Evolutionary conservation across 2,329 filamentous ascomycete genomes (phyloP).

Genomic region (Xenosphaeropsis pyriputrescens): DNA sequence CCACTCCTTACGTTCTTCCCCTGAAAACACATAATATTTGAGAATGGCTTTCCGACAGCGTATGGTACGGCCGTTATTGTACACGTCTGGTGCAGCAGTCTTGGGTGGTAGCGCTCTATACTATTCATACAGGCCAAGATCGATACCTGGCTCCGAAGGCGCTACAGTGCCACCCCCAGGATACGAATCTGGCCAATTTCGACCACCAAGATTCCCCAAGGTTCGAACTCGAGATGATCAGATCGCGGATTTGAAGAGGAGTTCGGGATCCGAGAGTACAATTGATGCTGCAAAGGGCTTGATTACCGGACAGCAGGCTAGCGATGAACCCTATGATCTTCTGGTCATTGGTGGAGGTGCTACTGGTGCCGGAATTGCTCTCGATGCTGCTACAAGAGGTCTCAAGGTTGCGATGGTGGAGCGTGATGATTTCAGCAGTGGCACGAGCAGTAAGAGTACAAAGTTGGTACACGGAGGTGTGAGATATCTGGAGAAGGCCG

Average conservation of each 20-base stretch:
- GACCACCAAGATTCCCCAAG: slow-evolving; percentile 33
- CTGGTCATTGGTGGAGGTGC: slow-evolving; percentile 58
- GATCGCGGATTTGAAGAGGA: slow-evolving; percentile 32
- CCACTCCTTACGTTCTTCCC: too few relatives aligned
- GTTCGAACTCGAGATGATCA: slow-evolving; percentile 33
- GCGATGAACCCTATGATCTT: slow-evolving; percentile 48
- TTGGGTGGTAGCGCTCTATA: slow-evolving; percentile 33
- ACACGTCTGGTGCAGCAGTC: slow-evolving; percentile 30
- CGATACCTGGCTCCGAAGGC: slow-evolving; percentile 55
- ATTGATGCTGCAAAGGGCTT: slow-evolving; percentile 26
- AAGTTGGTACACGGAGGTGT: slow-evolving; percentile 69
- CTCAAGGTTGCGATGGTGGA: slow-evolving; percentile 60
- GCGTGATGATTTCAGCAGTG: slow-evolving; percentile 58
- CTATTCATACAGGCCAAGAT: slow-evolving; percentile 49
- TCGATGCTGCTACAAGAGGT: slow-evolving; percentile 58
- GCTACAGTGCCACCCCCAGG: slow-evolving; percentile 57
- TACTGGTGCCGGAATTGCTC: slow-evolving; percentile 55
- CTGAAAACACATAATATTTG: neutral
- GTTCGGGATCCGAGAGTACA: slow-evolving; percentile 26
- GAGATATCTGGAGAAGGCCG: slow-evolving; percentile 59
- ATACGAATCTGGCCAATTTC: slow-evolving; percentile 52
- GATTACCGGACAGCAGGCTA: slow-evolving; percentile 40
- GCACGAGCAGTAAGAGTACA: slow-evolving; percentile 62
- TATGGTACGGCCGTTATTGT: slow-evolving; percentile 32
- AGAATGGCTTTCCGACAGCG: slow-evolving; percentile 22